Conservation (phyloP, 176 grass and related monocot genomes). For the Aegilops longissima region DNA sequence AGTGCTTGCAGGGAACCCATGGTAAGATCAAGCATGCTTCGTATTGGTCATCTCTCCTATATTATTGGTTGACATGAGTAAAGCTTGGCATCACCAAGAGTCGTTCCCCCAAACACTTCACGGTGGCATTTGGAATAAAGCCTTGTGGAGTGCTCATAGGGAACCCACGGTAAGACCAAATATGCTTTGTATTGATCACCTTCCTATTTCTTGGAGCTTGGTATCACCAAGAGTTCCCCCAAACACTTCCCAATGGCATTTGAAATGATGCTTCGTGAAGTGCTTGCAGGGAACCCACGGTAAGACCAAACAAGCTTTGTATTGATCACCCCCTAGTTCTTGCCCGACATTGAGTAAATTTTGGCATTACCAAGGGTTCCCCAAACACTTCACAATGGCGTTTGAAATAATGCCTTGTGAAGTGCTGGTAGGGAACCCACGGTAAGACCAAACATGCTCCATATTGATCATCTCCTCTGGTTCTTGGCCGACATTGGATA, state of each 20-base stretch:
- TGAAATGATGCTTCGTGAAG: constrained; percentile 12
- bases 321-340: background rate
- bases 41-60: background rate
- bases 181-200: background rate
- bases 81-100: too few relatives aligned
- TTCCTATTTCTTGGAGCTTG: background rate
- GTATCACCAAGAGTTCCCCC: background rate
- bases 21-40: background rate
- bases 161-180: background rate
- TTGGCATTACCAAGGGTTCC: background rate
- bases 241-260: constrained; percentile 29
- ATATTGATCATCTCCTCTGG: background rate
- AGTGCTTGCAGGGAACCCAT: background rate
- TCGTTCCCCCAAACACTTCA: background rate
- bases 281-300: constrained; percentile 39
- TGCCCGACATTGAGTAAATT: background rate
- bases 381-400: background rate
- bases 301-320: background rate
- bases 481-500: background rate
- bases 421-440: too few relatives aligned
- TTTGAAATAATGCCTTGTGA: background rate
- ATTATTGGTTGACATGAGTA: background rate
- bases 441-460: too few relatives aligned
- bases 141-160: background rate
- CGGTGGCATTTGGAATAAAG: background rate